These are phyloP conservation scores for Hypoxylon sp. DNA, from an alignment of 2,329 filamentous ascomycete genomes.

Conservation along the genomic window DNA sequence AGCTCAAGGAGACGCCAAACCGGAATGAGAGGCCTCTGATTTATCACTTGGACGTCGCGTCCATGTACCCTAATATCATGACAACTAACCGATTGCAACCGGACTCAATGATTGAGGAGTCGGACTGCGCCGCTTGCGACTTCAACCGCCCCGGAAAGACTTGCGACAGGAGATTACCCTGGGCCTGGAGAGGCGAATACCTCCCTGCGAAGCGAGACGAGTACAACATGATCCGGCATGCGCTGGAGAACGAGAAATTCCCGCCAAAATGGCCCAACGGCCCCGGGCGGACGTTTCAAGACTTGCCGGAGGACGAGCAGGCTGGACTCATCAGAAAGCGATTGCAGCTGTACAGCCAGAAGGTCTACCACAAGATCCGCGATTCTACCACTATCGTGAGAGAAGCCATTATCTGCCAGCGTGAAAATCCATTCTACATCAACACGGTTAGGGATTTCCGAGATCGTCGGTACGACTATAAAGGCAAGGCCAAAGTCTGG, in stretches of 20 bases:
- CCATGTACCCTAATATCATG: slow-evolving; percentile 99
- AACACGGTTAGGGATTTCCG: slow-evolving; percentile 95
- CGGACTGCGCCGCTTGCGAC: slow-evolving; percentile 95
- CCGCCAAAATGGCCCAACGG: slow-evolving; percentile 78
- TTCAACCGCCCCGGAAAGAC: slow-evolving; percentile 98
- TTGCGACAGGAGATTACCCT: slow-evolving; percentile 91
- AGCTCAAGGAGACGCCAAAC: slow-evolving; percentile 83
- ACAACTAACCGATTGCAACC: slow-evolving; percentile 97
- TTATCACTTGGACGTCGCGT: slow-evolving; percentile 97
- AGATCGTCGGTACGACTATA: slow-evolving; percentile 97
- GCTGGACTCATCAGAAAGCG: slow-evolving; percentile 82
- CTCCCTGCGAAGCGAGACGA: slow-evolving; percentile 95
- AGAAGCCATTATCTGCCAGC: slow-evolving; percentile 97
- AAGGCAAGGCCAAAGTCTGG: slow-evolving; percentile 97
- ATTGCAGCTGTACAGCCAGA: slow-evolving; percentile 91
- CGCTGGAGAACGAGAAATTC: slow-evolving; percentile 90
- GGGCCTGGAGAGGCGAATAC: slow-evolving; percentile 98
- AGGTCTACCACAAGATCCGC: slow-evolving; percentile 99
- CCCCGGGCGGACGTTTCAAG: slow-evolving; percentile 77
- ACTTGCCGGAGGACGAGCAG: slow-evolving; percentile 84
- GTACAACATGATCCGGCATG: slow-evolving; percentile 98
- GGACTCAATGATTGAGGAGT: slow-evolving; percentile 98
- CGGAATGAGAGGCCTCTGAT: slow-evolving; percentile 87
- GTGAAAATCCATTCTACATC: slow-evolving; percentile 98
- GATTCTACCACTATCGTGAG: slow-evolving; percentile 91